Percentiles rank a stretch among this genome's conserved stretches.
Conservation (phyloP, 2,329 filamentous ascomycete genomes). For the Falciphora oryzae region DNA sequence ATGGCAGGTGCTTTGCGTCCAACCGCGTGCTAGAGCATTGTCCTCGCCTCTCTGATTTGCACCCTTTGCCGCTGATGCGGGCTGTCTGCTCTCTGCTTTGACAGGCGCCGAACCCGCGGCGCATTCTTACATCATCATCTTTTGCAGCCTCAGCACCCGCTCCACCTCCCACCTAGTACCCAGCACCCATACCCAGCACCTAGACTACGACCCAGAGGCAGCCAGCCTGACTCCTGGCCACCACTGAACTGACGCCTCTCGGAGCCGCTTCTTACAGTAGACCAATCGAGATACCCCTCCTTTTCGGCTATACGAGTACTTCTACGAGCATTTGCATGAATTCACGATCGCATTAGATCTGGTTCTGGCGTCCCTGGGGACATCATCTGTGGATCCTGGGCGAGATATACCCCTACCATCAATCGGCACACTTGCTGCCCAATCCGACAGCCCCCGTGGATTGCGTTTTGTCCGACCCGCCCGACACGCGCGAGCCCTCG, state of each 20-base stretch:
- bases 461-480: conserved; percentile 4
- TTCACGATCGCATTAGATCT: conserved; percentile 1
- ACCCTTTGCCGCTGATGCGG: neutral
- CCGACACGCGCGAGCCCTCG: neutral
- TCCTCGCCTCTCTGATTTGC: neutral
- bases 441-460: conserved; percentile 2
- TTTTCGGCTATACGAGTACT: conserved; percentile 2
- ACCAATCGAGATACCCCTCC: conserved; percentile 11
- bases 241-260: conserved; percentile 2
- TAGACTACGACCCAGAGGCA: neutral
- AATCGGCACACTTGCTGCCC: conserved; percentile 1
- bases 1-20: neutral
- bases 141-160: neutral
- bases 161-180: neutral
- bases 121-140: conserved; percentile 7
- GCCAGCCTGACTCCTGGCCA: neutral
- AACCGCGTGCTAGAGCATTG: neutral
- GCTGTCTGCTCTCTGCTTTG: neutral
- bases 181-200: conserved; percentile 1
- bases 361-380: neutral
- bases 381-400: conserved; percentile 8
- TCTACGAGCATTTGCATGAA: conserved; percentile 22
- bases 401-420: conserved; percentile 4
- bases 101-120: neutral
- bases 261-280: conserved; percentile 6